Conservation (phyloP, 1,284 basidiomycete species). For the Sanghuangporus weigelae region DNA sequence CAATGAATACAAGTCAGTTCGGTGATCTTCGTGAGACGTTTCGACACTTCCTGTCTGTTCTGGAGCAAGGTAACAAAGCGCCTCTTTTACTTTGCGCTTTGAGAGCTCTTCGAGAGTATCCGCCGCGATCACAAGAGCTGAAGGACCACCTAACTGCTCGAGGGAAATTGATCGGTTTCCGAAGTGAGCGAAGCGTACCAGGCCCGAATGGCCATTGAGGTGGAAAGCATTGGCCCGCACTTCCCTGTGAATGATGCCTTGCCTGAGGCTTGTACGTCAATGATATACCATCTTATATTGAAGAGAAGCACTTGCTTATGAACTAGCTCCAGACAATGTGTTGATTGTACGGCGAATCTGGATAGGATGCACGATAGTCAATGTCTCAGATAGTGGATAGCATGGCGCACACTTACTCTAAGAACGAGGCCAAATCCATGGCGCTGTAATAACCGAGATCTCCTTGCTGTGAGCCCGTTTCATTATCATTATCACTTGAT, state of each 20-base stretch:
- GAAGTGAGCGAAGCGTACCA: conserved; percentile 65
- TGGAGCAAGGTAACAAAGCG: conserved; percentile 65
- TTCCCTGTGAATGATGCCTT: conserved; percentile 61
- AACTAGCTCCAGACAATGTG: conserved; percentile 60
- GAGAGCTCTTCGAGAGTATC: conserved; percentile 52
- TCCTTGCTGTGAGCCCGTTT: conserved; percentile 28
- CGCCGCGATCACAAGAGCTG: conserved; percentile 53
- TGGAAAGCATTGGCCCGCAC: conserved; percentile 73
- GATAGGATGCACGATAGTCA: neutral
- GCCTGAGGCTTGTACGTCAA: conserved; percentile 25
- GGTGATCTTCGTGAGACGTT: conserved; percentile 60
- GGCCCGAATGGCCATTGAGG: conserved; percentile 59
- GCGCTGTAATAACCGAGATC: conserved; percentile 58
- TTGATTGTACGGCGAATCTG: conserved; percentile 69
- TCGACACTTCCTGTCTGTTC: conserved; percentile 70
- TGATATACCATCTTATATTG: conserved; percentile 7
- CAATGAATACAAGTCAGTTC: conserved; percentile 66
- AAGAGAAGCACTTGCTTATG: conserved; percentile 41
- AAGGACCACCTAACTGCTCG: conserved; percentile 64
- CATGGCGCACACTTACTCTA: conserved; percentile 45
- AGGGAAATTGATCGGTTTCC: conserved; percentile 71
- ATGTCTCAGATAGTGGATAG: neutral
- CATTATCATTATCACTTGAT: conserved; percentile 40
- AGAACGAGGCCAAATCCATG: conserved; percentile 69
- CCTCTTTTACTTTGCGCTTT: conserved; percentile 66